Evolutionary conservation across 805 yeast species (phyloP).

Genomic region (Kazachstania psychrophila): DNA sequence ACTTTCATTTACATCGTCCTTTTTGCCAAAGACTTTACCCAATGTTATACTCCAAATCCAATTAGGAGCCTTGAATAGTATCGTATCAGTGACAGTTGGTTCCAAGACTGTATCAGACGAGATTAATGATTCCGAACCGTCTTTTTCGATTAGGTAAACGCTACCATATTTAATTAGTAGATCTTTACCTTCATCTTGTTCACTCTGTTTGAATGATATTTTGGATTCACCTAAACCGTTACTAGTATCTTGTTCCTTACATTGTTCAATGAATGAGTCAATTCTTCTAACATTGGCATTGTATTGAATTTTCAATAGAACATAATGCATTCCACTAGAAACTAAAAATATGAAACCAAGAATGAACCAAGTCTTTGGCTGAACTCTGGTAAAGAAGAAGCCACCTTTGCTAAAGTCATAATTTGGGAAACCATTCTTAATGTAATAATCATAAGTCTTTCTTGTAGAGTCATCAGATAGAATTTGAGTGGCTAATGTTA

Average conservation of each 20-base stretch:
- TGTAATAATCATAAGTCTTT: constrained; percentile 76
- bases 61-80: constrained; percentile 36
- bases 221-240: constrained; percentile 40
- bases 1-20: background rate
- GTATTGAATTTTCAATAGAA: constrained; percentile 44
- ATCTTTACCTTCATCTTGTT: constrained; percentile 39
- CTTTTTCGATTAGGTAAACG: constrained; percentile 44
- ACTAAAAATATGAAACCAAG: constrained; percentile 42
- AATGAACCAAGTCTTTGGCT: constrained; percentile 55
- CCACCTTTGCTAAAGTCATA: constrained; percentile 57
- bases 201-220: constrained; percentile 36
- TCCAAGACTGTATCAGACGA: constrained; percentile 40
- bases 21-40: constrained; percentile 28
- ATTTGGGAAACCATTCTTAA: constrained; percentile 75
- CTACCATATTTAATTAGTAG: constrained; percentile 53
- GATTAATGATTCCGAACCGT: constrained; percentile 32
- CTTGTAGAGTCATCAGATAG: constrained; percentile 51
- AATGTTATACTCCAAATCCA: constrained; percentile 37
- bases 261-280: constrained; percentile 39
- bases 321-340: constrained; percentile 49
- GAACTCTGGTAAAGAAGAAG: constrained; percentile 50
- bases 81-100: constrained; percentile 43
- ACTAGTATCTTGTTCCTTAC: constrained; percentile 50
- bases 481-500: constrained; percentile 68
- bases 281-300: constrained; percentile 51